A percentile compares a stretch with the other conserved stretches of the same genome.
phyloP scores from a whole-genome alignment of 306 rosid genomes.

The Datisca glomerata region DNA sequence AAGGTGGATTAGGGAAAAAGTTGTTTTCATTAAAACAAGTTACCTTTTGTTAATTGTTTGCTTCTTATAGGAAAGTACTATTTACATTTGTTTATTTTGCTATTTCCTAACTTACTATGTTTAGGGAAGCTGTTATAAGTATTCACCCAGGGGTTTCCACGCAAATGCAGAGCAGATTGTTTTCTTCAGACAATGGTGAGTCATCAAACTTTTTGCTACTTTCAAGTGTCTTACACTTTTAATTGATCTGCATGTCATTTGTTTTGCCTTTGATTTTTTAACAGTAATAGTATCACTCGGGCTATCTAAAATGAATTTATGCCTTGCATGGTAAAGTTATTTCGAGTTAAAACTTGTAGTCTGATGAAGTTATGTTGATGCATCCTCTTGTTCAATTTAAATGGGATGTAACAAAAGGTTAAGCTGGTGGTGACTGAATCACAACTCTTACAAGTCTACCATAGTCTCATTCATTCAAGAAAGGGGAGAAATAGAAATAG shows the following conservation, averaged over 20 bases:
- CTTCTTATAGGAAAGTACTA: background rate
- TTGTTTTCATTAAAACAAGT: background rate
- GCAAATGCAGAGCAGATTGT: conserved; percentile 40
- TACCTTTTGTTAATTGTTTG: background rate
- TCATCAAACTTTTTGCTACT: conserved; percentile 8
- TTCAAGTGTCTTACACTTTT: background rate
- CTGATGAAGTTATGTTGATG: too few species aligned
- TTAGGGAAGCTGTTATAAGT: conserved; percentile 29
- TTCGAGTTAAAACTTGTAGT: too few species aligned
- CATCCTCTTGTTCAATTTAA: too few species aligned
- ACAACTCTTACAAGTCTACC: too few species aligned
- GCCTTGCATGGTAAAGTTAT: too few species aligned
- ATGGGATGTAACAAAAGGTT: too few species aligned
- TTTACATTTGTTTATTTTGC: background rate
- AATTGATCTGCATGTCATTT: background rate
- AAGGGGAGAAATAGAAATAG: too few species aligned
- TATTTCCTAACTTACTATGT: conserved; percentile 8
- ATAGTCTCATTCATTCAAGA: too few species aligned
- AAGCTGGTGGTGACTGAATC: too few species aligned
- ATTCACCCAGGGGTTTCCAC: conserved; percentile 21
- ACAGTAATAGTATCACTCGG: too few species aligned
- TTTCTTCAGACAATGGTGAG: conserved; percentile 73
- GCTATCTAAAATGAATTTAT: too few species aligned
- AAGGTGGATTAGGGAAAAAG: background rate
- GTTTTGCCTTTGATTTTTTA: background rate